These are phyloP conservation scores for Verticillium nonalfalfae DNA, from an alignment of 2,329 filamentous ascomycete species.

Conservation along the genomic window DNA sequence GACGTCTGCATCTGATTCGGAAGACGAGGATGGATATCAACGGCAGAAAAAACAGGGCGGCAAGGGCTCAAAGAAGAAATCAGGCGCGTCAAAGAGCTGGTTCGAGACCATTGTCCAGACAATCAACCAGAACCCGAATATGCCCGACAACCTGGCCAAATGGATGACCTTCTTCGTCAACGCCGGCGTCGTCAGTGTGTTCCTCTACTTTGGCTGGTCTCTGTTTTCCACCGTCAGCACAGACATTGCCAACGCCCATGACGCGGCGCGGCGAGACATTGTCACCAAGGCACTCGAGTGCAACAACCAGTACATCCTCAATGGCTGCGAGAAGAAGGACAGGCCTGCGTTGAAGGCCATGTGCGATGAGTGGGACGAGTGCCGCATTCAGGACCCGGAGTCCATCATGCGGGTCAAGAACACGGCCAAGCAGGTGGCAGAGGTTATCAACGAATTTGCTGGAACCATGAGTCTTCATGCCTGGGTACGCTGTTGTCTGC, in stretches of 20 bases:
- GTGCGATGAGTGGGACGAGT: conserved; percentile 78
- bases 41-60: conserved; percentile 6
- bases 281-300: conserved; percentile 70
- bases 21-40: conserved; percentile 34
- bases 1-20: conserved; percentile 40
- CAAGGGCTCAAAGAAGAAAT: conserved; percentile 14
- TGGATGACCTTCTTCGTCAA: conserved; percentile 61
- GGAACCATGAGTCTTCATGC: conserved; percentile 84
- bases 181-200: conserved; percentile 46
- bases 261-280: conserved; percentile 61
- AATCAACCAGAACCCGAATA: conserved; percentile 51
- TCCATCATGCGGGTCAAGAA: conserved; percentile 74
- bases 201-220: conserved; percentile 62
- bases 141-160: conserved; percentile 51
- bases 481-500: conserved; percentile 34
- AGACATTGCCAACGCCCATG: conserved; percentile 69
- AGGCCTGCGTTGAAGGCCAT: conserved; percentile 66
- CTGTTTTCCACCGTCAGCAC: conserved; percentile 64
- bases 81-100: conserved; percentile 20
- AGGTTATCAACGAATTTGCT: conserved; percentile 90
- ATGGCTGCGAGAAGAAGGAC: conserved; percentile 61
- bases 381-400: conserved; percentile 79
- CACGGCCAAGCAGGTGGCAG: conserved; percentile 79
- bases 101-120: conserved; percentile 38
- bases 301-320: conserved; percentile 65